A percentile compares a stretch with the other conserved stretches of the same genome.
Evolutionary conservation across 495 filamentous ascomycete species (phyloP).

Genomic region (Daldinia bambusicola): DNA sequence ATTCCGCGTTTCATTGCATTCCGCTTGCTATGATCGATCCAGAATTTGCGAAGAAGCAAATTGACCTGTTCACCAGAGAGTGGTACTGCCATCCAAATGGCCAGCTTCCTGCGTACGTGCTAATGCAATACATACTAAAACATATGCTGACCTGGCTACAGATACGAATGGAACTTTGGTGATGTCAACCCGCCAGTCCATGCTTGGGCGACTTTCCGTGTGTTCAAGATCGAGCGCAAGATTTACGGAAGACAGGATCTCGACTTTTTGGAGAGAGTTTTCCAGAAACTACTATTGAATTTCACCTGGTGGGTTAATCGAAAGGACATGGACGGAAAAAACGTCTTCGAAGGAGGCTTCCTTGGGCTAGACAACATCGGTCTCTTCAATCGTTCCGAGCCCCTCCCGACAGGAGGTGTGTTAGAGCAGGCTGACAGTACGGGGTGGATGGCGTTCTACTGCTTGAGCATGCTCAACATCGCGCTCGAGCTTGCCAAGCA

Average conservation of each 20-base stretch:
- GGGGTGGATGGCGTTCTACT: constrained; percentile 99
- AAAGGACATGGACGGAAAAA: constrained; percentile 92
- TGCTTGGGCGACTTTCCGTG: constrained; percentile 93
- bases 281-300: constrained; percentile 94
- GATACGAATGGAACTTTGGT: constrained; percentile 97
- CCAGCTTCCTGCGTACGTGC: constrained; percentile 72
- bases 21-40: constrained; percentile 96
- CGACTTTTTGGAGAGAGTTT: constrained; percentile 94
- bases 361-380: constrained; percentile 97
- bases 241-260: constrained; percentile 94
- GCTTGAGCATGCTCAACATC: constrained; percentile 94
- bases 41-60: constrained; percentile 96
- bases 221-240: constrained; percentile 98
- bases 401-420: constrained; percentile 89
- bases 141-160: constrained; percentile 48
- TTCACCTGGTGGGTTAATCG: constrained; percentile 99
- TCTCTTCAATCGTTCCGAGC: constrained; percentile 97
- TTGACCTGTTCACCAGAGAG: constrained; percentile 93
- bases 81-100: constrained; percentile 99
- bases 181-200: constrained; percentile 98
- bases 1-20: constrained; percentile 96
- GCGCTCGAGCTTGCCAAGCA: constrained; percentile 94
- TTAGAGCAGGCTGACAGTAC: constrained; percentile 97
- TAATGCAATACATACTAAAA: not conserved
- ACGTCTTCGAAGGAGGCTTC: constrained; percentile 97